phyloP scores from a whole-genome alignment of 306 rosid genomes.

The Quercus robur region DNA sequence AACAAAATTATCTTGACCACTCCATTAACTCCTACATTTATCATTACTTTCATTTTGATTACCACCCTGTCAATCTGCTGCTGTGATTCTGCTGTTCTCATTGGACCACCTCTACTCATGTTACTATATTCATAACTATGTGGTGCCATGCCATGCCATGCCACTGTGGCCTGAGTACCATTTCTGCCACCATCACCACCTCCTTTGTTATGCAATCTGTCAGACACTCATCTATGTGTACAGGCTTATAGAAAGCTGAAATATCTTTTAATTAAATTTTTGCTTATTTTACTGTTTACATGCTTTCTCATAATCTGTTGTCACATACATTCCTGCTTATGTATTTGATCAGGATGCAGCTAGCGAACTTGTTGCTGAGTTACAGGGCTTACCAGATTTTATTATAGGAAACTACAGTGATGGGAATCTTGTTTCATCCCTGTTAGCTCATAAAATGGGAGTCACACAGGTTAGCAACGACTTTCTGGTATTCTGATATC shows the following conservation, averaged over 20 bases:
- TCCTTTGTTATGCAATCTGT: conserved; percentile 2
- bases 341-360: conserved; percentile 65
- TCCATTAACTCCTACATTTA: not conserved
- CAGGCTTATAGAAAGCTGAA: not conserved
- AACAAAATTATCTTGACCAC: no score
- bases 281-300: not conserved
- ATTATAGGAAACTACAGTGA: conserved; percentile 97
- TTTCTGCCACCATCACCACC: not conserved
- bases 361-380: conserved; percentile 74
- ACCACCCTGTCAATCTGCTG: not conserved
- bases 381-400: conserved; percentile 80
- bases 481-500: conserved; percentile 1
- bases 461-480: conserved; percentile 70
- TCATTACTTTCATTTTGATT: not conserved
- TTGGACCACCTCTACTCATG: not conserved
- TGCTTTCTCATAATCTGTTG: conserved; percentile 2
- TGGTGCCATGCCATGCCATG: not conserved
- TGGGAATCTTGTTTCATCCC: conserved; percentile 91
- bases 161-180: not conserved
- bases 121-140: not conserved
- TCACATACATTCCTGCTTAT: conserved; percentile 15
- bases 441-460: conserved; percentile 88
- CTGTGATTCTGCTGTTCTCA: not conserved
- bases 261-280: not conserved
- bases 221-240: not conserved